A percentile compares a stretch with the other conserved stretches of the same genome.
phyloP scores from a whole-genome alignment of 768 basidiomycete genomes.

The Piloderma croceum region DNA sequence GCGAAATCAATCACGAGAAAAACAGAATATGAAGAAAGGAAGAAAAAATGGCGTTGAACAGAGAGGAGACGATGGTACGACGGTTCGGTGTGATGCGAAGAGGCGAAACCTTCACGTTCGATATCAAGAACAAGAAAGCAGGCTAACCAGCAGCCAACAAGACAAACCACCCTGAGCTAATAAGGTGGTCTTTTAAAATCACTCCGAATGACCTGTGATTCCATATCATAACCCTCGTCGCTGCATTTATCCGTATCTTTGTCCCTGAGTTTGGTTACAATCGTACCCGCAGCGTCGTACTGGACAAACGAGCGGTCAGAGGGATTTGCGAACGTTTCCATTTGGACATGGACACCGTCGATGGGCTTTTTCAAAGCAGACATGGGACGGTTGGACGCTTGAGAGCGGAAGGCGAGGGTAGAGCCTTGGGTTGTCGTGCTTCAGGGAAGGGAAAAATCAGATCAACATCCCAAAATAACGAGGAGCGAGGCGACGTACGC shows the following conservation, averaged over 20 bases:
- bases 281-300: slow-evolving; percentile 54
- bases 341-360: slow-evolving; percentile 63
- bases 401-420: slow-evolving; percentile 55
- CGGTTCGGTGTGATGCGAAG: too few relatives aligned
- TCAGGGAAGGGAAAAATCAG: slow-evolving; percentile 1
- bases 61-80: too few relatives aligned
- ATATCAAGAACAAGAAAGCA: too few relatives aligned
- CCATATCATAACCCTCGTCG: slow-evolving; percentile 47
- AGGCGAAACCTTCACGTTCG: too few relatives aligned
- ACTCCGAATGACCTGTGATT: slow-evolving; percentile 50
- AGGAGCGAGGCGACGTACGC: slow-evolving; percentile 34
- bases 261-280: too few relatives aligned
- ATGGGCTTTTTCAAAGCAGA: slow-evolving; percentile 31
- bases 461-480: slow-evolving; percentile 23
- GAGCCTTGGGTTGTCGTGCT: slow-evolving; percentile 43
- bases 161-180: too few relatives aligned
- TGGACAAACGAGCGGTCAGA: slow-evolving; percentile 39
- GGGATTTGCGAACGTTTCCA: slow-evolving; percentile 57
- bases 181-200: slow-evolving; percentile 61
- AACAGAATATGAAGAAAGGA: too few relatives aligned
- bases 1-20: too few relatives aligned
- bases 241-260: too few relatives aligned
- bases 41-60: too few relatives aligned
- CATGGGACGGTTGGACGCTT: slow-evolving; percentile 23
- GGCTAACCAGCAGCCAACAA: too few relatives aligned